Base-by-base conservation (phyloP, 495 filamentous ascomycete species). In the Aspergillus wentii region DNA sequence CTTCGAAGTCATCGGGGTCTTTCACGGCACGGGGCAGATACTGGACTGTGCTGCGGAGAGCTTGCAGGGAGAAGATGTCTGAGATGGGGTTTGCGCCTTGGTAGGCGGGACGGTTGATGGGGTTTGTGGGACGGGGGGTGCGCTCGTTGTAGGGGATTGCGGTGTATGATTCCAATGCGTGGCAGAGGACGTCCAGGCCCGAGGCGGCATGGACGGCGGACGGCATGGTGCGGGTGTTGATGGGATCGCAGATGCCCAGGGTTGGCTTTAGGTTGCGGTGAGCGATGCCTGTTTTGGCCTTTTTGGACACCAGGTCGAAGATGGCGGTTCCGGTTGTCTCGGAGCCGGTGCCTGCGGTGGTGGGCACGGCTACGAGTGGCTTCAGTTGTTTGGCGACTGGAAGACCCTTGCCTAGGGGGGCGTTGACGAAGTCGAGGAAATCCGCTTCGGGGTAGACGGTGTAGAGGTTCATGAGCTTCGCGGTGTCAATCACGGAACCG, bases 311-410 rank as follows among this genome's bases (percentile, higher is more conserved):
- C 0, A 97, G 78, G 54, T 98, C 92, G 63, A 98, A 98, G 57
- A 98, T 98, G 19, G 92, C 92, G 0, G 92, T 98, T 6, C 92
- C 92, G 0, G 92, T 97, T 0, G 94, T 97, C 66, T 98, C 92
- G 32, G 82, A 88, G 17, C 92, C 92, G 1, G 92, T 97, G 30
- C 92, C 92, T 15, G 92, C 88, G 2, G 92, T 98, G 10, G 92
- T 98, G 1, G 94, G 92, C 17, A 98, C 81, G 35, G 92, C 94
- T 33, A 98, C 80, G 4, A 98, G 73, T 2, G 92, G 92, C 36
- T 71, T 78, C 1, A 97, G 74, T n/a, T 79, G 71, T 43, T 79
- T 80, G 25, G 78, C 79, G 40, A 97, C 84, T 2, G 92, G 94
- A 22, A 77, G 70, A 8, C 94, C 94, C 45, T 83, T 87, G 35